Evolutionary conservation across 73 alveolate species (phyloP), one percentile per base, ranked within the genome.

Genomic region (Urostyla sp.): DNA sequence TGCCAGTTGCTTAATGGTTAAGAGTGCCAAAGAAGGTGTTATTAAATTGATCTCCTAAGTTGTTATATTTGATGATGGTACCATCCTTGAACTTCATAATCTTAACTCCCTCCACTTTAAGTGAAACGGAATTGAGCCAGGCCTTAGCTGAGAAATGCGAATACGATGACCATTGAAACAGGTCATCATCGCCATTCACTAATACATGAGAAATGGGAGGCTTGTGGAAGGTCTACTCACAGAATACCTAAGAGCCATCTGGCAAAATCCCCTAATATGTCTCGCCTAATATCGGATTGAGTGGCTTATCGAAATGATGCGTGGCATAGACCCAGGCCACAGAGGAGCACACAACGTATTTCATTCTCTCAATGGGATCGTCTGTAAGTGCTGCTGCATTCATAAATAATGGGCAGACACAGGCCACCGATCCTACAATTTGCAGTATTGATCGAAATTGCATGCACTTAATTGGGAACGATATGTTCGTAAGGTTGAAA

Each of bases 381-480:
- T 81, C 73, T 0, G 85, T 44, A 76, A 92, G 27, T 0, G 94
- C 91, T 45, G 98, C 98, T 32, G 90, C 91, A 45, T 80, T 90
- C 57, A 92, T 53, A 53, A 73, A 85, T 60, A 72, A 60, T 16
- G 98, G 96, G 63, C 49, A 43, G 4, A 67, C 77, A 21, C 75
- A 20, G 15, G 87, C 49, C 67, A 83, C 58, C 3, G 93, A 59
- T 27, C 77, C 79, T 11, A 85, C 44, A 0, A 67, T 80, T 38
- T 89, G 72, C 15, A 93, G 88, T 26, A 91, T 93, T 15, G 94
- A 66, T 32, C 66, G 46, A 8, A 86, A 90, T 2, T 66, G 66
- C 98, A 93, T 93, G 50, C 97, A 94, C 36, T 80, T 83, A 46
- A 93, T 93, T 2, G 98, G 98, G 76, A 93, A 90, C 13, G 94